phyloP scores from a whole-genome alignment of 176 grass and related monocot genomes.

The Aegilops tauschii region DNA sequence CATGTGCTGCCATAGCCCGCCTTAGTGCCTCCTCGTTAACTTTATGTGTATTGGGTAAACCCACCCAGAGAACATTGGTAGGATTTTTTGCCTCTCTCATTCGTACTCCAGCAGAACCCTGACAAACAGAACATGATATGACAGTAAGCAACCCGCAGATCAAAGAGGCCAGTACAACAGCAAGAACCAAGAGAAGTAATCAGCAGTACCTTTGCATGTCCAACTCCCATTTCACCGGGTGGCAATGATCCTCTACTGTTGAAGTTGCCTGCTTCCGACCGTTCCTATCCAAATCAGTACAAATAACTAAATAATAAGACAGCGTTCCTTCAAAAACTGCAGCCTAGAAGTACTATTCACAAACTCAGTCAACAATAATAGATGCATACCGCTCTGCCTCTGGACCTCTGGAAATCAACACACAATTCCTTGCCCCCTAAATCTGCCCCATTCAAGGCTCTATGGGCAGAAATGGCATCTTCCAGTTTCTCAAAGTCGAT shows the following conservation, averaged over 20 bases:
- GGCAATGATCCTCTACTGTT: slow-evolving; percentile 33
- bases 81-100: slow-evolving; percentile 48
- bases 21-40: slow-evolving; percentile 72
- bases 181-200: slow-evolving; percentile 1
- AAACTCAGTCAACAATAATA: background rate
- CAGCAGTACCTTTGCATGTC: slow-evolving; percentile 35
- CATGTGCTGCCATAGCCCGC: slow-evolving; percentile 77
- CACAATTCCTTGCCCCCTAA: slow-evolving; percentile 73
- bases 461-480: slow-evolving; percentile 90
- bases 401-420: slow-evolving; percentile 91
- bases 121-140: slow-evolving; percentile 23
- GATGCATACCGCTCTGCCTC: slow-evolving; percentile 61
- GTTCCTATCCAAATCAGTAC: slow-evolving; percentile 51
- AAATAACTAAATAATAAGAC: slow-evolving; percentile 23
- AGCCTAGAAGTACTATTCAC: background rate
- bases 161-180: background rate
- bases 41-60: slow-evolving; percentile 69
- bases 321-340: background rate
- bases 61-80: slow-evolving; percentile 84
- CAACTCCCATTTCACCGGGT: slow-evolving; percentile 43
- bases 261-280: slow-evolving; percentile 33
- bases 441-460: slow-evolving; percentile 65
- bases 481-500: slow-evolving; percentile 78
- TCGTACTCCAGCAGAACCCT: slow-evolving; percentile 43
- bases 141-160: slow-evolving; percentile 7